Evolutionary conservation across 1,284 basidiomycete genomes (phyloP), one percentile per base, ranked within the genome.

Genomic region (Ceratobasidium sp.): DNA sequence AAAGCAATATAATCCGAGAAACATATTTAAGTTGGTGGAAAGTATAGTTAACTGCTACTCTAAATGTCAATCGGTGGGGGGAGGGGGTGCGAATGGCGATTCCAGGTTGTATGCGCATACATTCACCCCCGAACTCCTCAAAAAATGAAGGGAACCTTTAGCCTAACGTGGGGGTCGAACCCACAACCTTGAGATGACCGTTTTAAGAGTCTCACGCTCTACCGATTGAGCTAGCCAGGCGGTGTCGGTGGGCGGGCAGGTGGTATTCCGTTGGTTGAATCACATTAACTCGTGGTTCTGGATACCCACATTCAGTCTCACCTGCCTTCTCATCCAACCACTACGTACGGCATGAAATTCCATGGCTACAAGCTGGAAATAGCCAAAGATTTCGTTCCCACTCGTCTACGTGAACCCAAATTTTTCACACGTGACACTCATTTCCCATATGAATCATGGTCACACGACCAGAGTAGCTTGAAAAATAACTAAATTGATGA

Each of bases 141-240:
- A n/a, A n/a, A 18, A 43, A 43, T 10, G 41, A 18, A 10, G 41
- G 10, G 18, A 43, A 43, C 45, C 45, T 12, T 50, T 46, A 64
- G 60, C 60, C 60, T n/a, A 64, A 46, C 45, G 60, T 50, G 60
- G 45, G 41, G 60, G 45, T 48, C 41, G 45, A 64, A 64, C 41
- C 43, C 45, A 64, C 45, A 48, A 48, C 60, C 60, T 64, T 64
- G 41, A 64, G 60, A 64, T 64, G 60, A 64, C 60, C 16, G 8
- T 39, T 48, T 48, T 64, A 64, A 64, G 60, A 64, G 60, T 64
- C 60, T 64, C 60, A 64, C 60, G 60, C 60, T 64, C 60, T 64
- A 64, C 60, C 60, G 60, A 64, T 64, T 64, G 60, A 64, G 60
- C 60, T 64, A 64, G 60, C 45, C 28, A 64, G 60, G 60, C 60